Evolutionary conservation across 139 green algal genomes (phyloP).

Genomic region (Tetradesmus obliquus): DNA sequence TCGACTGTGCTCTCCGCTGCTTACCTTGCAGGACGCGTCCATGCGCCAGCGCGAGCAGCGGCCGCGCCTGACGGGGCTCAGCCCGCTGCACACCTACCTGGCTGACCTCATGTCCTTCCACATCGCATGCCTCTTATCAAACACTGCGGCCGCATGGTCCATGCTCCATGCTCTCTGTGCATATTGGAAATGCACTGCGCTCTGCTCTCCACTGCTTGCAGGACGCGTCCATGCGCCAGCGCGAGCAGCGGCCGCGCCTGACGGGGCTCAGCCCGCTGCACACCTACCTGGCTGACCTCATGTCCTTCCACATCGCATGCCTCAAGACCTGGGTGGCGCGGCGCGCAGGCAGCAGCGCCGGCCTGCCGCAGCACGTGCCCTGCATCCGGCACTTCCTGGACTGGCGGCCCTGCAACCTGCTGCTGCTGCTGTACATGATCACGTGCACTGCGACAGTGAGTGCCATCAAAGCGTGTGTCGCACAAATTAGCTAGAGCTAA

Average conservation of each 20-base stretch:
- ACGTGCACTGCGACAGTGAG: conserved; percentile 1
- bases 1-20: background rate
- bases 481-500: background rate
- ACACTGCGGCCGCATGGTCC: too few relatives aligned
- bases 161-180: too few relatives aligned
- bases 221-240: conserved; percentile 7
- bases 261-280: background rate
- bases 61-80: background rate
- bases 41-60: background rate
- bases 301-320: conserved; percentile 24
- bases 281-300: conserved; percentile 1
- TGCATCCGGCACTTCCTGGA: conserved; percentile 30
- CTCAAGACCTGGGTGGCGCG: conserved; percentile 28
- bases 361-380: background rate
- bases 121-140: conserved; percentile 19
- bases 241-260: background rate
- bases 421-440: conserved; percentile 25
- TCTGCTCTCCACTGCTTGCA: background rate
- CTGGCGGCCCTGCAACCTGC: conserved; percentile 1
- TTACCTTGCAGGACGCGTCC: background rate
- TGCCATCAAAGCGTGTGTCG: background rate
- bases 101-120: background rate
- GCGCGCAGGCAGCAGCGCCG: background rate
- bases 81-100: background rate
- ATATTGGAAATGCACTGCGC: background rate